Evolutionary conservation across 2,329 filamentous ascomycete species (phyloP), one percentile per base, ranked within the genome.

Genomic region (Zasmidium citrigriseum): DNA sequence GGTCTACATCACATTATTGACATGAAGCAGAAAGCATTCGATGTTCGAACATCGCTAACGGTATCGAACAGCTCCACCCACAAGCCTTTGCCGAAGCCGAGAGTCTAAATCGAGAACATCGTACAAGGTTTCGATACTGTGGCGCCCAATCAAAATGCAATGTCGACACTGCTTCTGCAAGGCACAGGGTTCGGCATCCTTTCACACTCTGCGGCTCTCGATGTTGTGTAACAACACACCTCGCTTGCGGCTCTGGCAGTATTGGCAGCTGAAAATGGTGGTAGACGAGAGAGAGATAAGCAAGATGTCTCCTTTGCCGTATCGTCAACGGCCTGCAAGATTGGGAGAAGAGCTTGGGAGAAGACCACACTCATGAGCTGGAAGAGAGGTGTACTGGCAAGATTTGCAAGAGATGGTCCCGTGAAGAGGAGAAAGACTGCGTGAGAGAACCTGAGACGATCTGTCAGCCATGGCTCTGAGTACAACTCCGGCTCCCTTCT

Each of bases 401-500:
- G 14, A n/a, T 10, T 16, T 41, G 34, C 4, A 41, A 41, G 34
- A 41, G 34, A 41, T 41, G 34, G 34, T 41, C 12, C 34, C 18
- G 34, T n/a, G n/a, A 41, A n/a, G 14, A 41, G 14, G 34, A 34
- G 27, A 14, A 4, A 41, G 14, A n/a, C 34, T 41, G 4, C 7
- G 4, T 11, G 34, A n/a, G 16, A n/a, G 4, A 4, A 41, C 18
- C 34, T 9, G 34, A 41, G 16, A n/a, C 4, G 4, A 41, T n/a
- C 18, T n/a, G 34, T 9, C 34, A 41, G 34, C 7, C 34, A 41
- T 41, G 34, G 34, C 34, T 16, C 12, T n/a, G 12, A 41, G 34
- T 20, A 54, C 14, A 3, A 46, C 25, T 2, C 34, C 51, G 7
- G 53, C 51, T 21, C 59, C 59, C 20, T 12, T 61, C 14, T 27